Evolutionary conservation across 179 eudicot species (phyloP).

Genomic region (Kewa caespitosa): DNA sequence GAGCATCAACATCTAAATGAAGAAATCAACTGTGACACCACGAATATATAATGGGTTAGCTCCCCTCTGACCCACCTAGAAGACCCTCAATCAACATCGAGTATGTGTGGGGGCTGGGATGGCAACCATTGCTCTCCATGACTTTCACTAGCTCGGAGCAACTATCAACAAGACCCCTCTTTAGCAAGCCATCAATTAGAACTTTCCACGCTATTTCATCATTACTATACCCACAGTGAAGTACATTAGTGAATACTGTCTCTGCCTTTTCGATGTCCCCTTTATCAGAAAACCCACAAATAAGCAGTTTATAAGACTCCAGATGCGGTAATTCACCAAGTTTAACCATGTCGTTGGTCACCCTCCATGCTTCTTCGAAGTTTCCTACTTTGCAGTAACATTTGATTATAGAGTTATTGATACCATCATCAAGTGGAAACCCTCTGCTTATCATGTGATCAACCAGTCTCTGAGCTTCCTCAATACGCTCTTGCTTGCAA

Average conservation of each 20-base stretch:
- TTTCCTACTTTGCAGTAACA: slow-evolving; percentile 59
- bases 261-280: slow-evolving; percentile 54
- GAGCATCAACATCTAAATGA: slow-evolving; percentile 1
- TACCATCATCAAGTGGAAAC: slow-evolving; percentile 49
- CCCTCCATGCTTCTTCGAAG: slow-evolving; percentile 49
- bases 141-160: slow-evolving; percentile 56
- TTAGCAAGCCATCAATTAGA: slow-evolving; percentile 71
- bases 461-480: slow-evolving; percentile 57
- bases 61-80: slow-evolving; percentile 31
- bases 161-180: slow-evolving; percentile 49
- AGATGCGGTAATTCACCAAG: slow-evolving; percentile 53
- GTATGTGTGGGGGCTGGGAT: slow-evolving; percentile 53
- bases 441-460: slow-evolving; percentile 54
- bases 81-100: slow-evolving; percentile 53
- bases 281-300: slow-evolving; percentile 65
- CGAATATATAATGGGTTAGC: slow-evolving; percentile 2
- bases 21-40: background rate
- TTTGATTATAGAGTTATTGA: slow-evolving; percentile 46
- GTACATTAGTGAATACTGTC: slow-evolving; percentile 50
- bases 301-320: slow-evolving; percentile 49
- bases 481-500: slow-evolving; percentile 55
- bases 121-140: slow-evolving; percentile 66
- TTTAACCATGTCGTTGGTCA: slow-evolving; percentile 44
- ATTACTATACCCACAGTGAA: slow-evolving; percentile 58
- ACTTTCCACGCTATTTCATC: slow-evolving; percentile 90